Evolutionary conservation across 2,329 filamentous ascomycete species (phyloP).

Genomic region (Aspergillus ibericus): DNA sequence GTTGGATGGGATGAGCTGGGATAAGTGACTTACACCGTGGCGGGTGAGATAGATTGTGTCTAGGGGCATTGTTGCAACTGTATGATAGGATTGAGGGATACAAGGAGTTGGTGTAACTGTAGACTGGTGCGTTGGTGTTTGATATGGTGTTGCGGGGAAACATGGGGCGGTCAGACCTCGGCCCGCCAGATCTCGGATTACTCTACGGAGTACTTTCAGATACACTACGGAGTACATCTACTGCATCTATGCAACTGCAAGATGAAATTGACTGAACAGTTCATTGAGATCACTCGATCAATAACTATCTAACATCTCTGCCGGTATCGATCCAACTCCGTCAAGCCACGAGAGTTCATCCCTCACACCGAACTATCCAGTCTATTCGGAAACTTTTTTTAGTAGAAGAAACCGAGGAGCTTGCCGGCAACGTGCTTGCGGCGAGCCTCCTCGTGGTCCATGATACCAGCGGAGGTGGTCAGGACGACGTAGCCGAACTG

Average conservation of each 20-base stretch:
- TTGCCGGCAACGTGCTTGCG: slow-evolving; percentile 99
- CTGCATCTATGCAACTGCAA: background rate
- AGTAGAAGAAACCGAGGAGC: slow-evolving; percentile 99
- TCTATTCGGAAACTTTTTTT: slow-evolving; percentile 42
- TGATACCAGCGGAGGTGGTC: slow-evolving; percentile 98
- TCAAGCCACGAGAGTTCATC: slow-evolving; percentile 18
- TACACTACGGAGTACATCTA: background rate
- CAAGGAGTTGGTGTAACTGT: background rate
- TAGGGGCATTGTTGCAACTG: slow-evolving; percentile 55
- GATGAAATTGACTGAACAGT: slow-evolving; percentile 4
- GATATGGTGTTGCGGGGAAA: slow-evolving; percentile 19
- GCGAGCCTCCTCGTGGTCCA: slow-evolving; percentile 99
- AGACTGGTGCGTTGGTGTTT: background rate
- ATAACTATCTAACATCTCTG: slow-evolving; percentile 28
- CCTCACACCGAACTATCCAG: slow-evolving; percentile 3
- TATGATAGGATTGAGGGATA: background rate
- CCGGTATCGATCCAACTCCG: slow-evolving; percentile 24
- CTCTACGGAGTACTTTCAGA: background rate
- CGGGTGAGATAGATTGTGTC: slow-evolving; percentile 72
- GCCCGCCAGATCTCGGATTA: background rate
- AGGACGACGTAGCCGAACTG: slow-evolving; percentile 99
- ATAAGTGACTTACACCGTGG: slow-evolving; percentile 64
- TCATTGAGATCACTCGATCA: slow-evolving; percentile 18
- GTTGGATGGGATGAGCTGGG: background rate
- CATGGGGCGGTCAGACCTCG: slow-evolving; percentile 6